Conservation (phyloP, 805 yeast genomes). For the Wickerhamiella hasegawae region DNA sequence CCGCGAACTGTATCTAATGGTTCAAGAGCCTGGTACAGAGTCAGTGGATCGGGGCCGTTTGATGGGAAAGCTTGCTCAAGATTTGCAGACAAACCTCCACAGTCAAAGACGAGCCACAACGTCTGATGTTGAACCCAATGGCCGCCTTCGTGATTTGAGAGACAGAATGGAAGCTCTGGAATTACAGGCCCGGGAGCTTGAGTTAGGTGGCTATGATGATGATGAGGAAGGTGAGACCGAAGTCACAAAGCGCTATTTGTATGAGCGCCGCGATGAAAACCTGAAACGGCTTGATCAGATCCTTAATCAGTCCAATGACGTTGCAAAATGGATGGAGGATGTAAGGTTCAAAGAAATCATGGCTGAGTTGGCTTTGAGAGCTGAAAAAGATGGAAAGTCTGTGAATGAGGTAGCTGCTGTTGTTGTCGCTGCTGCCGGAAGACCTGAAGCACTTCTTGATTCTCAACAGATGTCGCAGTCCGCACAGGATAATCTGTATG, state of each 20-base stretch:
- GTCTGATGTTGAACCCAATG: slow-evolving; percentile 51
- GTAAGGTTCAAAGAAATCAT: slow-evolving; percentile 10
- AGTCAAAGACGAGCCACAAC: slow-evolving; percentile 17
- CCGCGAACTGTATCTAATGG: slow-evolving; percentile 46
- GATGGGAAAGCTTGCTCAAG: slow-evolving; percentile 21
- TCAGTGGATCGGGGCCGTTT: slow-evolving; percentile 2
- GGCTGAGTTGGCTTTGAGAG: slow-evolving; percentile 8
- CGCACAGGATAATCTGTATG: slow-evolving; percentile 3
- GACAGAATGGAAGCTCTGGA: slow-evolving; percentile 77
- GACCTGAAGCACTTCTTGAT: neutral
- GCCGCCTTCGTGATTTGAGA: slow-evolving; percentile 55
- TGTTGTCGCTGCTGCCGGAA: neutral
- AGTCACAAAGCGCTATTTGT: slow-evolving; percentile 1
- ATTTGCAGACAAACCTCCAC: slow-evolving; percentile 22
- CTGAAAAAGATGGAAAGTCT: neutral
- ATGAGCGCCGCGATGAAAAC: slow-evolving; percentile 18
- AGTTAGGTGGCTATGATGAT: slow-evolving; percentile 68
- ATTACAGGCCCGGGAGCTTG: slow-evolving; percentile 70
- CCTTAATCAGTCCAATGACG: slow-evolving; percentile 48
- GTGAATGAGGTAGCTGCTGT: neutral
- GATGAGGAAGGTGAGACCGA: slow-evolving; percentile 40
- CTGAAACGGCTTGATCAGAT: slow-evolving; percentile 57
- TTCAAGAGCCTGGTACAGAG: too few relatives aligned
- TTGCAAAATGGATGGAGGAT: slow-evolving; percentile 28
- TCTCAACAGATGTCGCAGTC: neutral